Conservation (phyloP, 2,329 filamentous ascomycete species). For the Colletotrichum eremochloae region DNA sequence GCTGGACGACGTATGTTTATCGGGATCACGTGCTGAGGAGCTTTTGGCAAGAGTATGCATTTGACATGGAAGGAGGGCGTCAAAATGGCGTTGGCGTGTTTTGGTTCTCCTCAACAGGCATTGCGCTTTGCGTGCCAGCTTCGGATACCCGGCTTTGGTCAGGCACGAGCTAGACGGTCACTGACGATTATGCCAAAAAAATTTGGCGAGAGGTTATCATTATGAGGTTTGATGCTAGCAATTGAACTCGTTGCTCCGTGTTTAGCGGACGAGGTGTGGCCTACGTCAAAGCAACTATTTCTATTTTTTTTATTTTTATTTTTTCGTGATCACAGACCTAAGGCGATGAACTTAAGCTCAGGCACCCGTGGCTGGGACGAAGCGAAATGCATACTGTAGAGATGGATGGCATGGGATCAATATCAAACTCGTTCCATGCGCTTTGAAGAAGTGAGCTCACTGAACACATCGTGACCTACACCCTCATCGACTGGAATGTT, state of each 20-base stretch:
- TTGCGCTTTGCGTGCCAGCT: constrained; percentile 26
- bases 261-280: not conserved
- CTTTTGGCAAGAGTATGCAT: constrained; percentile 26
- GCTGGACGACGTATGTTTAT: constrained; percentile 14
- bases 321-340: not conserved
- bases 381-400: not conserved
- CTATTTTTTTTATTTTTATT: too few relatives aligned
- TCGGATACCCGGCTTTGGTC: constrained; percentile 40
- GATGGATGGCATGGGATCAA: not conserved
- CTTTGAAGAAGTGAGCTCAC: not conserved
- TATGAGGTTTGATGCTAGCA: not conserved
- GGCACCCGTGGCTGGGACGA: not conserved
- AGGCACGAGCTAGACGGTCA: constrained; percentile 39
- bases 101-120: constrained; percentile 1
- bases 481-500: constrained; percentile 9
- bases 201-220: not conserved
- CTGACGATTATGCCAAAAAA: constrained; percentile 21
- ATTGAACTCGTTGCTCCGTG: not conserved
- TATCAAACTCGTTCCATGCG: not conserved
- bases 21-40: not conserved
- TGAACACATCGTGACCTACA: not conserved
- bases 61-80: constrained; percentile 5
- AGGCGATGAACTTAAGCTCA: not conserved
- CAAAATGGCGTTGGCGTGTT: constrained; percentile 25
- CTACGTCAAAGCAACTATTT: not conserved